Evolutionary conservation across 2,329 filamentous ascomycete genomes (phyloP), one percentile per base, ranked within the genome.

Genomic region (Colletotrichum destructivum): DNA sequence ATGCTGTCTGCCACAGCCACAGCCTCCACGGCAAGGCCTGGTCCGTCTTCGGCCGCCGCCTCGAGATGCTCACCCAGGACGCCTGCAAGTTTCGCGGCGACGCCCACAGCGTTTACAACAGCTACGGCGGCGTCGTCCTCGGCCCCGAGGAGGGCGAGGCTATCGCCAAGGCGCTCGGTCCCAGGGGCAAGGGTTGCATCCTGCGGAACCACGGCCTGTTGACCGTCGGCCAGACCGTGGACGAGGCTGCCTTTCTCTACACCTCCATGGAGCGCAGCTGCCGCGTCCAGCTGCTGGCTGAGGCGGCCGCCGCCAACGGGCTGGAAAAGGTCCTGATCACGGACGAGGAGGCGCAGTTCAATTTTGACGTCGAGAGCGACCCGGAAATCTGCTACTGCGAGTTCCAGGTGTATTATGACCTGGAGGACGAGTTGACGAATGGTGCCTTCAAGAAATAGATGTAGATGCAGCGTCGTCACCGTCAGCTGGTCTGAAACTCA

Each of bases 201-300:
- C 80, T 94, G 57, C 84, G 90, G 68, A 94, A 94, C 77, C 92
- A 94, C 75, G 92, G 92, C 0, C 80, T 94, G 15, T 76, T 94
- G 61, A 94, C 91, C 0, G 91, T 93, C 0, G 92, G 92, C 0
- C 76, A 79, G 4, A 94, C 91, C 0, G 92, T 94, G 2, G 92
- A 94, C 74, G 92, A 94, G 80, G 92, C 92, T 0, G 91, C 91
- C 0, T 94, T 90, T 78, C 79, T 93, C 66, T 93, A 92, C 78
- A 90, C 89, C 0, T 82, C 90, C 6, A 86, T 93, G 81, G 92
- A 94, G 79, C 85, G 89, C 40, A 89, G 87, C 13, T 94, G 92
- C 77, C 86, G 89, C 64, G 85, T 92, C 18, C 93, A 94, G 79
- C 81, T 94, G 49, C 82, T 89, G 67, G 88, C 89, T n/a, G 92